Conservation (phyloP, 2,329 filamentous ascomycete species). For the Coniella lustricola region DNA sequence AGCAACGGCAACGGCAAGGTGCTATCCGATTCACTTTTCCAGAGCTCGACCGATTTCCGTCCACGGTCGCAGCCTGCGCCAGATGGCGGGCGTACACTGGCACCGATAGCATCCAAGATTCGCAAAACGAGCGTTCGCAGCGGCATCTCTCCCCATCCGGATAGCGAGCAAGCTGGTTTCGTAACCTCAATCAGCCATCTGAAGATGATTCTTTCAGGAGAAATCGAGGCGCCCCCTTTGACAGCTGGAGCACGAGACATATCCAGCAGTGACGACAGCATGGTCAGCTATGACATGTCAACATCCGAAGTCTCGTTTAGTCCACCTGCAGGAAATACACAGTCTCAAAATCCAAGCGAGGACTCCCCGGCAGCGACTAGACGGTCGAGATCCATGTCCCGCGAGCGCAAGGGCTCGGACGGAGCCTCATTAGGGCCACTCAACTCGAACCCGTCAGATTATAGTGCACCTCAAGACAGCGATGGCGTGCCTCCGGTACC, state of each 20-base stretch:
- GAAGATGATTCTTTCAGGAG: constrained; percentile 53
- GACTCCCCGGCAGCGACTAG: constrained; percentile 20
- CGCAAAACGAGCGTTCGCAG: constrained; percentile 51
- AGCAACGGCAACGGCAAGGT: constrained; percentile 28
- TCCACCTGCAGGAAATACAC: constrained; percentile 28
- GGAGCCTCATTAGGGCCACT: constrained; percentile 29
- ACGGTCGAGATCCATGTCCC: constrained; percentile 23
- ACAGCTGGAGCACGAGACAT: constrained; percentile 40
- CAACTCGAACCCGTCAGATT: constrained; percentile 34
- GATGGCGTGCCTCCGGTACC: constrained; percentile 47
- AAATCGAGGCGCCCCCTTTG: constrained; percentile 30
- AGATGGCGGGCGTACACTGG: constrained; percentile 21
- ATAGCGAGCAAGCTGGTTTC: constrained; percentile 35
- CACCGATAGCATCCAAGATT: constrained; percentile 32
- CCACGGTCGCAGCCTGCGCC: constrained; percentile 37
- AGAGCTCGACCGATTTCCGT: constrained; percentile 43
- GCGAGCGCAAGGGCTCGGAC: constrained; percentile 25
- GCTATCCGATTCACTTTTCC: constrained; percentile 36
- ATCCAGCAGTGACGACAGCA: constrained; percentile 53
- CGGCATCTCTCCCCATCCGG: constrained; percentile 37
- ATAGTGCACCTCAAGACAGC: constrained; percentile 24
- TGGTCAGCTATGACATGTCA: constrained; percentile 63
- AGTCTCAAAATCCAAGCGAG: constrained; percentile 24
- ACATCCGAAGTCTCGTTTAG: constrained; percentile 62
- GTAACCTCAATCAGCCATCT: constrained; percentile 58